phyloP scores from a whole-genome alignment of 768 basidiomycete species.

The Hygrophorus pudorinus region DNA sequence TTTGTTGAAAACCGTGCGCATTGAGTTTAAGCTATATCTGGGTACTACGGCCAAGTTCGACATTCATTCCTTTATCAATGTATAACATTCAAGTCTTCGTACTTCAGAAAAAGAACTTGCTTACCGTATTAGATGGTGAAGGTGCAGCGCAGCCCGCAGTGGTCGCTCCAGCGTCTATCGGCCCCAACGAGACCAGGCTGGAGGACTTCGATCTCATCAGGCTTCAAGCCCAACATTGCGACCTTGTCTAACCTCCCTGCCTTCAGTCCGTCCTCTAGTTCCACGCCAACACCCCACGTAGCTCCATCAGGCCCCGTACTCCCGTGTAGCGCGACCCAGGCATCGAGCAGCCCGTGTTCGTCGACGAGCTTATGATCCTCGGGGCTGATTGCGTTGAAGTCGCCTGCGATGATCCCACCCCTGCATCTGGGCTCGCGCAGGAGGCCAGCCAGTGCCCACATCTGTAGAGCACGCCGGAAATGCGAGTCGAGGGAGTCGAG shows the following conservation, averaged over 20 bases:
- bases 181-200: slow-evolving; percentile 17
- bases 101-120: too few species aligned
- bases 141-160: too few species aligned
- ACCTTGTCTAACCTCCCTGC: slow-evolving; percentile 32
- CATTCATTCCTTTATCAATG: too few species aligned
- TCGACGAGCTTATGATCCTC: slow-evolving; percentile 26
- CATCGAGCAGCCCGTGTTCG: slow-evolving; percentile 29
- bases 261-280: slow-evolving; percentile 17
- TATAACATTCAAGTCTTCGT: too few species aligned
- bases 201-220: slow-evolving; percentile 25
- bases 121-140: too few species aligned
- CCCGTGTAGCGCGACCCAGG: slow-evolving; percentile 29
- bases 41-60: too few species aligned
- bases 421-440: slow-evolving; percentile 31
- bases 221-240: slow-evolving; percentile 24
- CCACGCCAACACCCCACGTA: slow-evolving; percentile 27
- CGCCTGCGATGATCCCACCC: slow-evolving; percentile 35
- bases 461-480: slow-evolving; percentile 19
- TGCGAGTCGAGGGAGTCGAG: slow-evolving; percentile 22
- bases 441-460: slow-evolving; percentile 23
- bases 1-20: too few species aligned
- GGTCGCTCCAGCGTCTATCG: too few species aligned
- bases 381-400: slow-evolving; percentile 33
- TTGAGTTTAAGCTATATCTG: too few species aligned
- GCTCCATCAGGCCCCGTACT: slow-evolving; percentile 18